phyloP scores from a whole-genome alignment of 805 yeast species.

The Candida krabiensis region DNA sequence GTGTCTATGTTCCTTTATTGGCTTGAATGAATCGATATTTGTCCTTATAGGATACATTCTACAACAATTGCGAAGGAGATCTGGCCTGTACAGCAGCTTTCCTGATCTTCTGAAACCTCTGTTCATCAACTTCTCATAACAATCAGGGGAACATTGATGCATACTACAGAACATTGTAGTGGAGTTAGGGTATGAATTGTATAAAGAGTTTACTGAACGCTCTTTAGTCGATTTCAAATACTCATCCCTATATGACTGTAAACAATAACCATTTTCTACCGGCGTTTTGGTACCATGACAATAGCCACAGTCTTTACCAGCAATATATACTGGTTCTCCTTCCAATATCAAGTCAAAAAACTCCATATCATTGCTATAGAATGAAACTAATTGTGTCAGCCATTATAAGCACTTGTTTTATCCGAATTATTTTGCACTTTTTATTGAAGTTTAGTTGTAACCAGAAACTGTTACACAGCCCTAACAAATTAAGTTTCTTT shows the following conservation, averaged over 20 bases:
- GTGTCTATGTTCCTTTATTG: constrained; percentile 67
- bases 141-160: constrained; percentile 35
- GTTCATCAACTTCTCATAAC: constrained; percentile 67
- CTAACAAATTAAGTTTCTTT: too few relatives aligned
- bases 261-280: constrained; percentile 35
- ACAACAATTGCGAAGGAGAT: constrained; percentile 73
- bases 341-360: constrained; percentile 17
- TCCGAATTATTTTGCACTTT: too few relatives aligned
- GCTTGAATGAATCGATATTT: constrained; percentile 40
- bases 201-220: constrained; percentile 3
- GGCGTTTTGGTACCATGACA: constrained; percentile 49
- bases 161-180: constrained; percentile 25
- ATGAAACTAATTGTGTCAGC: too few relatives aligned
- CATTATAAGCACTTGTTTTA: too few relatives aligned
- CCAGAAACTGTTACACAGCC: too few relatives aligned
- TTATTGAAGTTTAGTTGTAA: too few relatives aligned
- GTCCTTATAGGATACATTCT: constrained; percentile 78
- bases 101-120: constrained; percentile 84
- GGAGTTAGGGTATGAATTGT: constrained; percentile 23
- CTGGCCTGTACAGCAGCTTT: constrained; percentile 53
- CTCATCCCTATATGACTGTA: constrained; percentile 31
- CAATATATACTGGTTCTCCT: constrained; percentile 32
- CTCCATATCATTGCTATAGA: constrained; percentile 8
- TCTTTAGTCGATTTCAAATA: constrained; percentile 6
- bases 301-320: constrained; percentile 66